phyloP scores from a whole-genome alignment of 2,329 filamentous ascomycete genomes.

The Botrytis elliptica region DNA sequence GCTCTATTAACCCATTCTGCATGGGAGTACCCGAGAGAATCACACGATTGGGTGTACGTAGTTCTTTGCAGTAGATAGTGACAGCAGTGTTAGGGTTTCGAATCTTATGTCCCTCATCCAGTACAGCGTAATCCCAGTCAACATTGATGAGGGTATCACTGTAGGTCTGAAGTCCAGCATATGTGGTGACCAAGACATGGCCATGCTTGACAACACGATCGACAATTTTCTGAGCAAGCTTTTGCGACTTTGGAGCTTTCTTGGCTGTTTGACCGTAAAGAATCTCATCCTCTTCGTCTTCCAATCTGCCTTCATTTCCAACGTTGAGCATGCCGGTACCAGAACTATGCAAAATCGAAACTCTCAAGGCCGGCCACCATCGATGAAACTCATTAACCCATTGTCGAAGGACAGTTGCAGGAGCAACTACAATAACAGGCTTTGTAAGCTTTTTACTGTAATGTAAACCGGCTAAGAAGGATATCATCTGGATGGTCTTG shows the following conservation, averaged over 20 bases:
- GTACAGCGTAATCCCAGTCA: slow-evolving; percentile 88
- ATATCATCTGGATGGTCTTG: slow-evolving; percentile 79
- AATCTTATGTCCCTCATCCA: slow-evolving; percentile 98
- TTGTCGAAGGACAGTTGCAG: slow-evolving; percentile 91
- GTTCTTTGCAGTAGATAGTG: slow-evolving; percentile 91
- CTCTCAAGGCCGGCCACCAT: slow-evolving; percentile 98
- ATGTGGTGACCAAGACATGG: slow-evolving; percentile 93
- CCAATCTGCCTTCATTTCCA: slow-evolving; percentile 57
- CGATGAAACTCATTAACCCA: slow-evolving; percentile 99
- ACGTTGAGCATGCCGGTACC: slow-evolving; percentile 95
- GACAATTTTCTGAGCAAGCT: slow-evolving; percentile 75
- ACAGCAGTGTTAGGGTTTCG: slow-evolving; percentile 94
- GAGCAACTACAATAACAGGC: slow-evolving; percentile 87
- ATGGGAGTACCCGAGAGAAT: slow-evolving; percentile 96
- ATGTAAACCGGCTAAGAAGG: slow-evolving; percentile 75
- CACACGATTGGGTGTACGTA: slow-evolving; percentile 84
- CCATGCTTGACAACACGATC: slow-evolving; percentile 79
- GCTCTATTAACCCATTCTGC: slow-evolving; percentile 91
- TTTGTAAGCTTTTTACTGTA: slow-evolving; percentile 83
- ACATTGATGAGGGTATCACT: slow-evolving; percentile 76
- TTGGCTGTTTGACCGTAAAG: slow-evolving; percentile 44
- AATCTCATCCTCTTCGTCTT: slow-evolving; percentile 52
- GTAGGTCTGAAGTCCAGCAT: slow-evolving; percentile 93
- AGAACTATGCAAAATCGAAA: slow-evolving; percentile 92
- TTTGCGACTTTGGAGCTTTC: slow-evolving; percentile 55